These are phyloP conservation scores for Penicillium cosmopolitanum DNA, from an alignment of 495 filamentous ascomycete genomes.

Conservation along the genomic window DNA sequence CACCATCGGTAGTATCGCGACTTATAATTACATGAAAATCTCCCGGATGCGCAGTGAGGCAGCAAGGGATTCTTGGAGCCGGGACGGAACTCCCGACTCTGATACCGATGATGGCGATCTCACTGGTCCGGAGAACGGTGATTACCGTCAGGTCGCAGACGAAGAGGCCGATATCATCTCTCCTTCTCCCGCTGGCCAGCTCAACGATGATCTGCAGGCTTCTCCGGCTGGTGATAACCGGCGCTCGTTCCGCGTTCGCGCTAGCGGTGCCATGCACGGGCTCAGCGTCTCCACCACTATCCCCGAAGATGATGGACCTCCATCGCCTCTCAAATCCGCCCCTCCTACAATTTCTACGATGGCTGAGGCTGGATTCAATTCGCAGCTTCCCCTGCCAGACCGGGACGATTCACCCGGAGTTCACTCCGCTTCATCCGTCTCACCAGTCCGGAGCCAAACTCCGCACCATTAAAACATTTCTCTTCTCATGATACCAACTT, in stretches of 20 bases:
- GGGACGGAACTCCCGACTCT: constrained; percentile 34
- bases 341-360: constrained; percentile 38
- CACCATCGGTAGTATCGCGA: constrained; percentile 81
- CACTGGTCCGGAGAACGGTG: constrained; percentile 27
- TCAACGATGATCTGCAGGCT: constrained; percentile 36
- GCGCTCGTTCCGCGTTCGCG: constrained; percentile 43
- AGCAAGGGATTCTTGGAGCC: constrained; percentile 30
- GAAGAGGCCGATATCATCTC: constrained; percentile 30
- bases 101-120: constrained; percentile 38
- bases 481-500: constrained; percentile 13
- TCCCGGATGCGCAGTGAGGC: constrained; percentile 81
- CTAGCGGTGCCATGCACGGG: constrained; percentile 38
- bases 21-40: constrained; percentile 96
- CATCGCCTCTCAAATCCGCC: constrained; percentile 39
- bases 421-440: constrained; percentile 25
- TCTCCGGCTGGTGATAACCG: constrained; percentile 32
- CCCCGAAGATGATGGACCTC: constrained; percentile 33
- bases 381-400: constrained; percentile 17
- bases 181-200: constrained; percentile 19
- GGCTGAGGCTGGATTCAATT: constrained; percentile 31
- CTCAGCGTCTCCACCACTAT: constrained; percentile 41
- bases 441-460: constrained; percentile 22
- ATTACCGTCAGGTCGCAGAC: constrained; percentile 33
- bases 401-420: constrained; percentile 28
- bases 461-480: constrained; percentile 17